phyloP scores from a whole-genome alignment of 202 grass and related monocot species.

The Carex arenaria region DNA sequence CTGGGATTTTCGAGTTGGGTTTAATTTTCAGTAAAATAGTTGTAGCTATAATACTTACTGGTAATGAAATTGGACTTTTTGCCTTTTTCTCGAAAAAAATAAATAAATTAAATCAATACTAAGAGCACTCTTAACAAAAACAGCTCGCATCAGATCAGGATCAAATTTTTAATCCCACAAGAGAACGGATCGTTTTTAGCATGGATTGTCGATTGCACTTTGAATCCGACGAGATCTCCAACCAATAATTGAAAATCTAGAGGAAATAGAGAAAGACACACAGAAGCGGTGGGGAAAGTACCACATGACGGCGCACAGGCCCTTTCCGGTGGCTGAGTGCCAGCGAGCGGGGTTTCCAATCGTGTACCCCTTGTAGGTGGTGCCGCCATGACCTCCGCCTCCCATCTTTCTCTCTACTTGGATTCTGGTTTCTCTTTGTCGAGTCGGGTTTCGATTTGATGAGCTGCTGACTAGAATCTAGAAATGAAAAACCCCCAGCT shows the following conservation, averaged over 20 bases:
- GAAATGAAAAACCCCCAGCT: background rate
- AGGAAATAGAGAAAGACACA: background rate
- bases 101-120: background rate
- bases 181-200: background rate
- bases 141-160: background rate
- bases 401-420: conserved; percentile 1
- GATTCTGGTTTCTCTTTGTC: background rate
- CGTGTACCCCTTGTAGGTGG: conserved; percentile 80
- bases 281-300: conserved; percentile 5
- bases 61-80: too few relatives aligned
- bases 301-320: conserved; percentile 95
- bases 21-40: too few relatives aligned
- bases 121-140: background rate
- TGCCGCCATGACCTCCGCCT: conserved; percentile 36
- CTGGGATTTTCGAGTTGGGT: too few relatives aligned
- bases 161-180: background rate
- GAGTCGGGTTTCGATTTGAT: background rate
- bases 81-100: too few relatives aligned
- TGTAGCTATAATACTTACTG: too few relatives aligned
- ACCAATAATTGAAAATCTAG: background rate
- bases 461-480: background rate
- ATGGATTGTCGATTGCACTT: background rate
- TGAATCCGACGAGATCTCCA: background rate
- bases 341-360: conserved; percentile 83
- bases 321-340: conserved; percentile 86